Conservation (phyloP, 148 eudicot species). For the Nepenthes gracilis region DNA sequence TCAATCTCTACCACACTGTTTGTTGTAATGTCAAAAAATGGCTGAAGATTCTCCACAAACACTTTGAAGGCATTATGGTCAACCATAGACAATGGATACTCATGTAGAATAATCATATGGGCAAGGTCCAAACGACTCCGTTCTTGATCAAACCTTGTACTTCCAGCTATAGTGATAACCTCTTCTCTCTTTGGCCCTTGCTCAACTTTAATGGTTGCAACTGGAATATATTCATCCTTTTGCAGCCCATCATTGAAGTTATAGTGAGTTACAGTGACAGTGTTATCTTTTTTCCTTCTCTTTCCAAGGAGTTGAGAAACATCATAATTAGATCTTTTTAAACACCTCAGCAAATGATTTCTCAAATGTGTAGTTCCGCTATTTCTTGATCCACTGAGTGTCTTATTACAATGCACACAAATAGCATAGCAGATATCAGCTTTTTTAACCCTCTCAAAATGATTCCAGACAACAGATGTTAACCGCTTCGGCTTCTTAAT, state of each 20-base stretch:
- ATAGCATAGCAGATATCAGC: conserved; percentile 85
- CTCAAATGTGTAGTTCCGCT: conserved; percentile 97
- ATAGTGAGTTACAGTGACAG: conserved; percentile 31
- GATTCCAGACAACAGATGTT: conserved; percentile 94
- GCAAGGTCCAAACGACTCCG: conserved; percentile 82
- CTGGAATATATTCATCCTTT: conserved; percentile 52
- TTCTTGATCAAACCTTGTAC: conserved; percentile 79
- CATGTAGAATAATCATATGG: conserved; percentile 85
- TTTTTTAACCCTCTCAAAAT: conserved; percentile 88
- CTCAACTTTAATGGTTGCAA: conserved; percentile 50
- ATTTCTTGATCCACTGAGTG: conserved; percentile 91
- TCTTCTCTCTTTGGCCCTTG: conserved; percentile 63
- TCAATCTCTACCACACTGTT: conserved; percentile 54
- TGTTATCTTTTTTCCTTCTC: conserved; percentile 60
- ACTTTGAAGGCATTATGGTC: conserved; percentile 77
- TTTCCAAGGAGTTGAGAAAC: conserved; percentile 84
- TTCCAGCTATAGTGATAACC: conserved; percentile 42
- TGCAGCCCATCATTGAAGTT: conserved; percentile 43
- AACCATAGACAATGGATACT: conserved; percentile 82
- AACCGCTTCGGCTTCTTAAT: conserved; percentile 88
- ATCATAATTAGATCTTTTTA: conserved; percentile 82
- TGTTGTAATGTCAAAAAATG: conserved; percentile 54
- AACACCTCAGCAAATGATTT: conserved; percentile 89
- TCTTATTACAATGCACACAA: conserved; percentile 88
- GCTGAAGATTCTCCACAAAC: conserved; percentile 85